Conservation (phyloP, 257 asterid genomes). For the Solanum appendiculatum region DNA sequence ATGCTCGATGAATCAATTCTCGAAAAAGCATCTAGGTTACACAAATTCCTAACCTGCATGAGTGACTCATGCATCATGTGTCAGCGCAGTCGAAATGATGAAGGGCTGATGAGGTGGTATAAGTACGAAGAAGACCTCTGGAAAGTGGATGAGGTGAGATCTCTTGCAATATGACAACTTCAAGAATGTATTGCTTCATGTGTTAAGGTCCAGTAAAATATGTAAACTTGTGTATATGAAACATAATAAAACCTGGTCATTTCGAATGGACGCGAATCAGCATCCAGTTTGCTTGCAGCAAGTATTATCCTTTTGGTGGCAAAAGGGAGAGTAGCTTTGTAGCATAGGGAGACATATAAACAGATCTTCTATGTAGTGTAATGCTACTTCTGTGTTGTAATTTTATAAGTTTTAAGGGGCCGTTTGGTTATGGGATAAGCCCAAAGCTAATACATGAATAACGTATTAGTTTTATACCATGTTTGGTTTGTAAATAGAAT, state of each 20-base stretch:
- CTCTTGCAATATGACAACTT: conserved; percentile 46
- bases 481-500: no score
- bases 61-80: conserved; percentile 50
- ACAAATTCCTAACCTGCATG: conserved; percentile 50
- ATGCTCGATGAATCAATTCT: conserved; percentile 41
- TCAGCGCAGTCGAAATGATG: conserved; percentile 54
- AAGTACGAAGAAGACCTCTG: conserved; percentile 74
- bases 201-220: background rate
- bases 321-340: background rate
- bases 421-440: no score
- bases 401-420: background rate
- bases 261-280: background rate
- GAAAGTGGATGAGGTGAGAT: conserved; percentile 68
- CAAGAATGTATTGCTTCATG: background rate
- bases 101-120: conserved; percentile 84
- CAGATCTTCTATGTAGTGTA: background rate
- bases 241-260: background rate
- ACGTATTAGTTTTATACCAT: no score
- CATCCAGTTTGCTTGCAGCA: background rate
- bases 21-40: conserved; percentile 34
- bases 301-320: background rate
- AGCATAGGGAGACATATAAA: background rate
- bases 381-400: background rate
- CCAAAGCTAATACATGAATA: no score
- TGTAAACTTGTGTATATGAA: background rate